Evolutionary conservation across 306 rosid genomes (phyloP), one percentile per base, ranked within the genome.

Genomic region (Fagus crenata): DNA sequence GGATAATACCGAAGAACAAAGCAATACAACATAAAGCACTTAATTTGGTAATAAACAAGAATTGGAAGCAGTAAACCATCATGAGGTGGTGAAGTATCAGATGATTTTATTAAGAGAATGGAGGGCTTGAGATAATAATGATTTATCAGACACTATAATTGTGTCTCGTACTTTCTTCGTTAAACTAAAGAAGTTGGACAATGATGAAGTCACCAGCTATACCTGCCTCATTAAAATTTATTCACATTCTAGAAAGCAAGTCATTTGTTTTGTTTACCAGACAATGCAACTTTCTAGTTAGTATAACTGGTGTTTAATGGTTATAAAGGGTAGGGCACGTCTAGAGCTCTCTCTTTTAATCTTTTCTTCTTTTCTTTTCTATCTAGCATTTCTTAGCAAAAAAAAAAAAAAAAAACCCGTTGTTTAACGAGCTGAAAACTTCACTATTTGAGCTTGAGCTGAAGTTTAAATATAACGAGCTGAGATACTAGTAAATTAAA

Each of bases 91-190:
- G 6, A 65, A 65, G 71, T 42, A 65, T 65, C 46, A 39, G 49
- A 15, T 39, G 49, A 3, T 0, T 54, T 75, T 46, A 7, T 18
- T 35, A 51, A 67, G 53, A 13, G 49, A 70, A 67, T 54, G 64
- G 60, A 75, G 63, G 46, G 76, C 59, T 60, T 75, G 80, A 72
- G 65, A 56, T 80, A 76, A 86, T 86, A 75, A 81, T 67, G 58
- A 39, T 81, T 35, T 67, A 78, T 13, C 74, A 73, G 49, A 83
- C 81, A 63, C 8, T 72, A 86, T 86, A 56, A 86, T 84, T 76
- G 79, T 81, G 90, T 78, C 80, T 53, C 60, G 77, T 61, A 72
- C 81, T 74, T 84, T 64, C 81, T 79, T 84, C 75, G 76, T 67
- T 76, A 72, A 72, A 65, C 69, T 75, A 70, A 71, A 78, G 58